phyloP scores from a whole-genome alignment of 225 moss, liverwort and hornwort genomes.

The Antitrichia curtipendula region DNA sequence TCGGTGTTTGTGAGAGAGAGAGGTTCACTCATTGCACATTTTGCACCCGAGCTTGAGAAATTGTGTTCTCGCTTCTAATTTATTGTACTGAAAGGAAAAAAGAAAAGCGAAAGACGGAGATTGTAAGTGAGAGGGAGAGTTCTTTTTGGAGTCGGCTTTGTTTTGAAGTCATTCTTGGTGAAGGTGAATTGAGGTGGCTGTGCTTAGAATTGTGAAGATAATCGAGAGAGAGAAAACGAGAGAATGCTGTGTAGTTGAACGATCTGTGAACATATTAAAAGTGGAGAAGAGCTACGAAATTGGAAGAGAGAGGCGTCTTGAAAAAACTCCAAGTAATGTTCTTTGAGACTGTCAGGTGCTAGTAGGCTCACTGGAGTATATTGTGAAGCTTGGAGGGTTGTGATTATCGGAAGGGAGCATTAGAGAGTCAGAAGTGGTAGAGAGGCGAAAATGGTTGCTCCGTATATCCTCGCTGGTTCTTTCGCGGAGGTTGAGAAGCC shows the following conservation, averaged over 20 bases:
- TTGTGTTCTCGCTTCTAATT: background rate
- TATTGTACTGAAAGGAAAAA: background rate
- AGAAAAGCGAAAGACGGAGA: background rate
- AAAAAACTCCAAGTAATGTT: background rate
- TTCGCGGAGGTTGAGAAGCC: constrained; percentile 31
- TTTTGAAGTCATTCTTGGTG: background rate
- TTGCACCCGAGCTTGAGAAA: background rate
- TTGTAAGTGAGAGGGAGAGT: background rate
- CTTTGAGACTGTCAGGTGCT: background rate
- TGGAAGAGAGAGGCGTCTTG: background rate
- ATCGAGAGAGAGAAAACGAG: background rate
- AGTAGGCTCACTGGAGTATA: background rate
- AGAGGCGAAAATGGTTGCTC: constrained; percentile 18
- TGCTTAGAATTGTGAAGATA: background rate
- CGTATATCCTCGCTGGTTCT: constrained; percentile 10
- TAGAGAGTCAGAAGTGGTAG: background rate
- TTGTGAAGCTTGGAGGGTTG: background rate
- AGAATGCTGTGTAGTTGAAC: background rate
- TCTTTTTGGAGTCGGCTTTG: background rate
- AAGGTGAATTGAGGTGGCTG: background rate
- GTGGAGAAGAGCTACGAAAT: background rate
- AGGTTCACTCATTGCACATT: background rate
- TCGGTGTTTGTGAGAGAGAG: background rate
- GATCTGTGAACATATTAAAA: background rate
- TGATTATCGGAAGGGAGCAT: background rate